These are phyloP conservation scores for Sparassis latifolia DNA, from an alignment of 1,284 basidiomycete genomes.

Conservation along the genomic window DNA sequence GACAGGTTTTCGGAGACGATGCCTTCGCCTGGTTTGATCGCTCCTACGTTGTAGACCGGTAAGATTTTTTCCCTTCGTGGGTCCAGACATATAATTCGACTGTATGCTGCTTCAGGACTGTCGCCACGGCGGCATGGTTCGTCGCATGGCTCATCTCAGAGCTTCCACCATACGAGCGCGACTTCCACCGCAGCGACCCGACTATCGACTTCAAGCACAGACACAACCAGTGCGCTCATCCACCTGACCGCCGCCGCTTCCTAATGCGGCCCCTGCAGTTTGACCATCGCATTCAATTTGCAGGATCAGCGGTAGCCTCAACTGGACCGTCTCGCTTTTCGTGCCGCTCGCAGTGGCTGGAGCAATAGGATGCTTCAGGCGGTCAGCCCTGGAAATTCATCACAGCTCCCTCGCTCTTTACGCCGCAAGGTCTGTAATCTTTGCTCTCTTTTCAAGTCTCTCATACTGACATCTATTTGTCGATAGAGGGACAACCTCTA, in stretches of 20 bases:
- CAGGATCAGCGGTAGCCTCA: conserved; percentile 44
- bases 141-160: conserved; percentile 33
- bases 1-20: conserved; percentile 21
- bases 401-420: conserved; percentile 48
- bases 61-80: background rate
- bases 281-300: background rate
- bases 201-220: conserved; percentile 46
- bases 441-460: background rate
- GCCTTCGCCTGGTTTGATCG: conserved; percentile 41
- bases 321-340: conserved; percentile 39
- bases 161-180: conserved; percentile 45
- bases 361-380: conserved; percentile 30
- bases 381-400: conserved; percentile 46
- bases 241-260: background rate
- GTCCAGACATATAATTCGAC: background rate
- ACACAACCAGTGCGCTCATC: conserved; percentile 38
- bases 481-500: conserved; percentile 36
- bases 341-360: conserved; percentile 36
- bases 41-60: conserved; percentile 33
- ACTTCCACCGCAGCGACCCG: conserved; percentile 44
- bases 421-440: conserved; percentile 36
- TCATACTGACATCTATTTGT: background rate
- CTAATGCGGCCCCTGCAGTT: background rate
- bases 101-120: conserved; percentile 29
- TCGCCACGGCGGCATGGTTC: conserved; percentile 38